Evolutionary conservation across 2,329 filamentous ascomycete species (phyloP).

Genomic region (Laburnicola sp.): DNA sequence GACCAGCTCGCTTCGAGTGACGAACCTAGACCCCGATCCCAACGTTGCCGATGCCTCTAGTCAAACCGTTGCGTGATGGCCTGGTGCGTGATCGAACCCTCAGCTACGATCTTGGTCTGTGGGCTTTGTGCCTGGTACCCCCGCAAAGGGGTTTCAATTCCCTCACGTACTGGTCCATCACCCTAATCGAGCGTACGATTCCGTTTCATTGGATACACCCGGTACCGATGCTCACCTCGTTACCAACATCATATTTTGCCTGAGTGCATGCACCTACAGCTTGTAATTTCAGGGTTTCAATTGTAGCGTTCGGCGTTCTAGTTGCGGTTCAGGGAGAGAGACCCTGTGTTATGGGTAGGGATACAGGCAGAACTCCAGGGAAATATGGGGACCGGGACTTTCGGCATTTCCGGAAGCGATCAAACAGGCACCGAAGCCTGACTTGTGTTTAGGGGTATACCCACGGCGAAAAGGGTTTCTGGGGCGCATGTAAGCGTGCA

Average conservation of each 20-base stretch:
- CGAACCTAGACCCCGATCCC: slow-evolving; percentile 4
- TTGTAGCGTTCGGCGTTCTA: slow-evolving; percentile 26
- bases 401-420: slow-evolving; percentile 3
- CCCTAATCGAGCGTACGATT: background rate
- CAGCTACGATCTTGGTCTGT: background rate
- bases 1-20: slow-evolving; percentile 3
- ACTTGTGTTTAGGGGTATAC: slow-evolving; percentile 4
- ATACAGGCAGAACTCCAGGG: slow-evolving; percentile 3
- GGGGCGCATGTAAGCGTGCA: slow-evolving; percentile 14
- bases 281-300: slow-evolving; percentile 14
- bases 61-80: slow-evolving; percentile 1
- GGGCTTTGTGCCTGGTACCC: background rate
- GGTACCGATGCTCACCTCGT: slow-evolving; percentile 4
- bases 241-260: background rate
- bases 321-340: slow-evolving; percentile 6
- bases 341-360: slow-evolving; percentile 14
- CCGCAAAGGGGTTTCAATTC: background rate
- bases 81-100: background rate
- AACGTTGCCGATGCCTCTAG: background rate
- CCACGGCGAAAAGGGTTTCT: slow-evolving; percentile 2
- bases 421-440: background rate
- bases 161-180: background rate
- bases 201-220: slow-evolving; percentile 14
- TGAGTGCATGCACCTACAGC: background rate
- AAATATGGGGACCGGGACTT: background rate